Percentiles rank a stretch among this genome's conserved stretches.
phyloP scores from a whole-genome alignment of 1,284 basidiomycete genomes.

The Trichosporon asahii region DNA sequence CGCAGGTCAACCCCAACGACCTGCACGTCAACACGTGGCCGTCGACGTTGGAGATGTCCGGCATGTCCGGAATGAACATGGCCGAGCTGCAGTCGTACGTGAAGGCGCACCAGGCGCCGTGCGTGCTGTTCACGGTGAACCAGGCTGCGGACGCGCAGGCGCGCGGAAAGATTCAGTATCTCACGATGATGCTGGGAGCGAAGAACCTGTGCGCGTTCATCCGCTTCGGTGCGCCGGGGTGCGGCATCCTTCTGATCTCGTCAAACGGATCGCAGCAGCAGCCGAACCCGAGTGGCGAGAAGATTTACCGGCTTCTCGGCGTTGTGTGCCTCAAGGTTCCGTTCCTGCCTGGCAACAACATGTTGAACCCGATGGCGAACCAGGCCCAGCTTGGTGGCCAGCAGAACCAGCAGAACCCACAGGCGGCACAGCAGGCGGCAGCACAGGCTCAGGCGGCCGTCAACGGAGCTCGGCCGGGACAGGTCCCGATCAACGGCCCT shows the following conservation, averaged over 20 bases:
- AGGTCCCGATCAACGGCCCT: not conserved
- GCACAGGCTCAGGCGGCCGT: conserved; percentile 3
- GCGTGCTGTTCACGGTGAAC: conserved; percentile 21
- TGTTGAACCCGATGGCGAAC: conserved; percentile 6
- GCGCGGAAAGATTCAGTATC: conserved; percentile 20
- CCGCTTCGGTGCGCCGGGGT: conserved; percentile 25
- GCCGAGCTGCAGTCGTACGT: conserved; percentile 24
- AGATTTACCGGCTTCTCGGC: conserved; percentile 23
- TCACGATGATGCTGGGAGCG: conserved; percentile 19
- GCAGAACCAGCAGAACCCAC: conserved; percentile 9
- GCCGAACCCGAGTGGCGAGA: conserved; percentile 14
- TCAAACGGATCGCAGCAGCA: conserved; percentile 10
- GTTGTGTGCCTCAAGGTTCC: conserved; percentile 26
- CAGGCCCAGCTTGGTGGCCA: conserved; percentile 2
- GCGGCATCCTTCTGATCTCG: conserved; percentile 27
- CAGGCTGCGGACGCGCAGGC: conserved; percentile 12
- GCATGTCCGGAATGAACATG: conserved; percentile 23
- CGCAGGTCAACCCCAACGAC: conserved; percentile 14
- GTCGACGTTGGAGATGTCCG: conserved; percentile 23
- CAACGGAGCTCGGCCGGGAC: not conserved
- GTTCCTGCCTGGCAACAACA: conserved; percentile 6
- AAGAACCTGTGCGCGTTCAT: conserved; percentile 26
- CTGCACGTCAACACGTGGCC: conserved; percentile 22
- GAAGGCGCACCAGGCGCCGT: conserved; percentile 23
- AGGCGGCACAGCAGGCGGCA: not conserved